Evolutionary conservation across 139 green algal species (phyloP).

Genomic region (Chlorella sp.): DNA sequence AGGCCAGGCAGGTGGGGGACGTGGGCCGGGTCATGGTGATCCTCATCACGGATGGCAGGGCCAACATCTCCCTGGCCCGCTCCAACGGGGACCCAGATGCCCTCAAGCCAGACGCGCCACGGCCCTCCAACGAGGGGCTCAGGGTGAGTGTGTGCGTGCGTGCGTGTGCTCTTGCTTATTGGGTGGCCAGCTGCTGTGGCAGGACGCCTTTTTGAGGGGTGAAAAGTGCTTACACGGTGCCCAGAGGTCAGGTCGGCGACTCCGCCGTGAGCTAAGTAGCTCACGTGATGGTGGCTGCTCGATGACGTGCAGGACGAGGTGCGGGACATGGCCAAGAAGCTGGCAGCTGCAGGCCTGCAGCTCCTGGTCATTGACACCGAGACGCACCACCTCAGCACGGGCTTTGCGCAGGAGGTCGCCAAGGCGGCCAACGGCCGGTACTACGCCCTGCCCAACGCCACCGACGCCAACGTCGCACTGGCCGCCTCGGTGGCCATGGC

Average conservation of each 20-base stretch:
- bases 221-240: no score
- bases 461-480: constrained; percentile 79
- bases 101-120: constrained; percentile 71
- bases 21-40: constrained; percentile 94
- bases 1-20: constrained; percentile 81
- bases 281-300: no score
- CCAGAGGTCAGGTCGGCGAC: no score
- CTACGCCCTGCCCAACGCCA: constrained; percentile 96
- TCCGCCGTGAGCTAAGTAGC: no score
- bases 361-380: constrained; percentile 99
- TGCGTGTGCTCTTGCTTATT: no score
- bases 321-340: constrained; percentile 89
- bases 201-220: no score
- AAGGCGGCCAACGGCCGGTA: constrained; percentile 68
- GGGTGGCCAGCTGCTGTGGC: no score
- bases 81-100: constrained; percentile 90
- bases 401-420: constrained; percentile 97
- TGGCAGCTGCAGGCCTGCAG: constrained; percentile 62
- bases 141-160: no score
- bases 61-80: constrained; percentile 88
- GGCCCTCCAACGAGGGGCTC: constrained; percentile 53
- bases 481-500: constrained; percentile 80
- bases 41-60: constrained; percentile 94
- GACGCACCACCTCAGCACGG: constrained; percentile 99
- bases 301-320: constrained; percentile 62